These are phyloP conservation scores for Pyricularia pennisetigena DNA, from an alignment of 2,329 filamentous ascomycete genomes.

Conservation along the genomic window DNA sequence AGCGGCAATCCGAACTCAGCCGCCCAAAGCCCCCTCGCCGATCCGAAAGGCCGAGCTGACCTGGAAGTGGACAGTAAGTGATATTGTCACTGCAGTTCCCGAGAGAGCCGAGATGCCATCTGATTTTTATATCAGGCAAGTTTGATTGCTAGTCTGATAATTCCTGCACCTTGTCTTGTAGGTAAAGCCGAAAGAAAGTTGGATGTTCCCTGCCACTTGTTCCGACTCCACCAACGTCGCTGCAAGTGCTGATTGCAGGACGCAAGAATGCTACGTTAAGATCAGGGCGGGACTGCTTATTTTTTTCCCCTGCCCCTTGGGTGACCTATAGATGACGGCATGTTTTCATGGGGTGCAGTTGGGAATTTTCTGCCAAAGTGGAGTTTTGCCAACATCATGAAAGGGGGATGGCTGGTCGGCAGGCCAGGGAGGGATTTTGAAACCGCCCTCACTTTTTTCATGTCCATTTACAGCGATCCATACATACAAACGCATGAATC, in stretches of 20 bases:
- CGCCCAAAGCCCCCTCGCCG: neutral
- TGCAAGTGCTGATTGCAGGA: neutral
- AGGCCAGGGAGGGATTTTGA: neutral
- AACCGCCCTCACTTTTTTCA: neutral
- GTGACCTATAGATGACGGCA: neutral
- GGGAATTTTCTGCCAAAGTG: neutral
- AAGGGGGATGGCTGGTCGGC: neutral
- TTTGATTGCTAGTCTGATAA: neutral
- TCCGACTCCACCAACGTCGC: neutral
- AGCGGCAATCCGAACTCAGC: neutral
- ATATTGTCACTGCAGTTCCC: neutral
- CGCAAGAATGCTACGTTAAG: neutral
- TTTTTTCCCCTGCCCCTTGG: neutral
- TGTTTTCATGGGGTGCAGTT: neutral
- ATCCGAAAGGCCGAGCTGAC: neutral
- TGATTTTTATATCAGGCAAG: neutral
- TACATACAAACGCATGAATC: neutral
- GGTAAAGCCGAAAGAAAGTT: too few species aligned
- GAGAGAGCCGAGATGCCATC: neutral
- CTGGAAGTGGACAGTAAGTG: neutral
- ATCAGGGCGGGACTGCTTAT: neutral
- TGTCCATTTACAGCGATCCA: neutral
- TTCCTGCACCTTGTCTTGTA: neutral
- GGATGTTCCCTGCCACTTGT: neutral
- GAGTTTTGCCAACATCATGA: neutral